Base-by-base conservation (phyloP, 208 protist species). In the Entamoeba dispar region DNA sequence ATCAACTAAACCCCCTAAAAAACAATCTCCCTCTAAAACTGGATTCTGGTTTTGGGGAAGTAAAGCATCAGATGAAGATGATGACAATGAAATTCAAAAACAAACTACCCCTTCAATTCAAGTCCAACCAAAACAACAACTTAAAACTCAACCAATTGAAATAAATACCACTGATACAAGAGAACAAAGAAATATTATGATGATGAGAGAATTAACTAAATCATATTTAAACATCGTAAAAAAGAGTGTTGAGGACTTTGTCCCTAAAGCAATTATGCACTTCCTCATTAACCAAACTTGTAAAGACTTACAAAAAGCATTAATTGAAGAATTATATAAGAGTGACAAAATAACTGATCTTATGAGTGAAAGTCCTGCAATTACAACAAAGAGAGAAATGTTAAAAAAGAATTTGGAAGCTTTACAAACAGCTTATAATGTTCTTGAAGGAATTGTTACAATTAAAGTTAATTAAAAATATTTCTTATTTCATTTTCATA, bases 191-290 rank as follows among this genome's bases (percentile, higher is more conserved):
- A 43, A 43, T 43, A 43, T 43, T 43, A 43, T 3, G 27, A 47
- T 94, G 4, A 93, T 94, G 4, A 49, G 49, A 5, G 5, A 52
- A 47, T n/a, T 94, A 4, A 55, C 94, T 49, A 90, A 27, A 5
- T 38, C 7, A 10, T 98, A 98, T 95, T 98, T 97, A 91, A 94
- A 94, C 6, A 97, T 98, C 93, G 96, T 98, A 61, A 97, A 97
- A 94, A 96, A 96, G 69, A 97, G 96, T 95, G 95, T 98, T 34
- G 93, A 96, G 57, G 98, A 99, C 94, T 96, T 97, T 93, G 97
- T 99, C 12, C 98, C 98, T 52, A 99, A 99, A 96, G 96, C 97
- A 38, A 98, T 99, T 93, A 98, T 98, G 93, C 96, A 98, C 92
- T 98, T 99, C 91, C 96, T 99, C 93, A 98, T 99, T 91, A 97